Base-by-base conservation (phyloP, 306 rosid species). In the Vigna radiata region DNA sequence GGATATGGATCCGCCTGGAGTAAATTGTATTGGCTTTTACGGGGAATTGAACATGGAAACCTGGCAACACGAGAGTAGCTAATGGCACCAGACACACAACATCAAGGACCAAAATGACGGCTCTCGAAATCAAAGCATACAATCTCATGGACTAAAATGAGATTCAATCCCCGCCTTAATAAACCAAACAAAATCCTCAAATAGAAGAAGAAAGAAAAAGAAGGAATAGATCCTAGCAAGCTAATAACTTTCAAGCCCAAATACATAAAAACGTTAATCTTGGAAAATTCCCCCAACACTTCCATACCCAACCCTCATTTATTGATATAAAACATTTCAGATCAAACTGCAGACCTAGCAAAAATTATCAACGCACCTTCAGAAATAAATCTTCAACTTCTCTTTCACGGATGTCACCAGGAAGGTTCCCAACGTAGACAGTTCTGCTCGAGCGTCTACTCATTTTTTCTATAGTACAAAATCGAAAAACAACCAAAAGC, bases 381-480 rank as follows among this genome's bases (percentile, higher is more conserved):
- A 84, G 69, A 68, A 96, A 96, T 81, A 96, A 84, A 77, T 96
- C 99, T 68, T 96, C 98, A 61, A 96, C 99, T 86, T 96, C 99
- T 79, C 96, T 91, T 87, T 96, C 99, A 62, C 98, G 99, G 63
- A 96, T 91, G 82, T 96, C 99, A 21, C 98, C 99, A 9, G 99
- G 99, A 11, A 96, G 96, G 79, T 96, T 96, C 62, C 99, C 99
- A 31, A 96, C 99, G 83, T 93, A 96, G 19, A 96, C 85, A 41
- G 97, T 93, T 84, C 93, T 90, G 89, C 98, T 96, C 3, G 91
- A 84, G 43, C 93, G 96, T 80, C 97, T 83, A 55, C 99, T 96
- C 98, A 96, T 95, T 67, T 81, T 9, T 68, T 83, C 91, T 86
- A 50, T 62, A 53, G 58, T 1, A 54, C 5, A 77, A 54, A 50